Evolutionary conservation across 1,284 basidiomycete species (phyloP), one percentile per base, ranked within the genome.

Genomic region (Pseudozyma thailandica): DNA sequence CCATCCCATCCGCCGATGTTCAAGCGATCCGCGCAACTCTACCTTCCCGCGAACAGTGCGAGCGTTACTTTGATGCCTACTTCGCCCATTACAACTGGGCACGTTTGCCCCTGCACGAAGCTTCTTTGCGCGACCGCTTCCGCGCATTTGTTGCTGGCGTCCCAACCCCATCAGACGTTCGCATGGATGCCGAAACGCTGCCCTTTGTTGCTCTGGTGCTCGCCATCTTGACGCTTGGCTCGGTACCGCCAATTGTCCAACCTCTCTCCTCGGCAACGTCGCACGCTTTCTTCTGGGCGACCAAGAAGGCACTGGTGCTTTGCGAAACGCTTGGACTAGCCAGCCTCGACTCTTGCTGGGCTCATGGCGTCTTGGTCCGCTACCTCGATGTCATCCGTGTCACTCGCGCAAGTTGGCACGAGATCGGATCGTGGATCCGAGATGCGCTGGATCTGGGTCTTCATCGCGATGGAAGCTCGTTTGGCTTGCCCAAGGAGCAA

Each of bases 1-100:
- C 70, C 6, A 72, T 72, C n/a, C 70, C 70, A 0, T 52, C 48
- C 5, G 56, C 70, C 1, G 70, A 72, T 21, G 64, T 72, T 0
- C 70, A 72, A 26, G 59, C 64, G 16, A 72, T 72, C 31, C 55
- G 70, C 2, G 64, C 63, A 1, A 68, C 70, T 5, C 21, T 72
- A 13, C 70, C 70, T 1, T 63, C 63, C 1, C 33, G 60, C 8
- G 64, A 68, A 6, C 63, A 66, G 41, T 68, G 64, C 50, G 70
- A 72, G 18, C 49, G 70, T 9, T 72, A 72, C 60, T 63, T 72
- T 49, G 70, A 72, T 27, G 63, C 59, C 25, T 72, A 63, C 46
- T 72, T 72, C 54, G 63, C 63, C 4, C 60, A 66, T 26, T 72
- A 72, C 56, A 72, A 68, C 35, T 72, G 70, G 70, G 58, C 70